A percentile compares a stretch with the other conserved stretches of the same genome.
These are phyloP conservation scores for Neohortaea acidophila DNA, from an alignment of 495 filamentous ascomycete genomes.

Conservation along the genomic window DNA sequence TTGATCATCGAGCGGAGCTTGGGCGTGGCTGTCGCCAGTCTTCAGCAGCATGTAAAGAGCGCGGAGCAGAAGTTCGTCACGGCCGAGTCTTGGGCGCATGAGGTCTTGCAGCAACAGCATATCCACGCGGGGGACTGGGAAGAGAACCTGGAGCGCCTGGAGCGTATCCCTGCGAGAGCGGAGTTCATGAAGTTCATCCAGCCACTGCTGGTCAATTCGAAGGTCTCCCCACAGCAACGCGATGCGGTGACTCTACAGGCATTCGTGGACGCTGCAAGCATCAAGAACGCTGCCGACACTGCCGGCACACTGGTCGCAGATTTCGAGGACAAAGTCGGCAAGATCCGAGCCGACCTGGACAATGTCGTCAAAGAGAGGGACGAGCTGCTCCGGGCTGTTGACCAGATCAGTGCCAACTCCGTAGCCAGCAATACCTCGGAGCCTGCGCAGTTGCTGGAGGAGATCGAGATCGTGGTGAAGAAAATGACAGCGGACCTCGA, in stretches of 20 bases:
- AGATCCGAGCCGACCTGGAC: constrained; percentile 37
- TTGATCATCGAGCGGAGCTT: constrained; percentile 56
- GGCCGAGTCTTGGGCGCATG: constrained; percentile 55
- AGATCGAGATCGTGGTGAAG: constrained; percentile 68
- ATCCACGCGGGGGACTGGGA: constrained; percentile 53
- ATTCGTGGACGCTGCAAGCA: constrained; percentile 51
- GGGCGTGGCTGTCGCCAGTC: constrained; percentile 64
- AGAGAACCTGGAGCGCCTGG: constrained; percentile 44
- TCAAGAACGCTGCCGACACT: constrained; percentile 45
- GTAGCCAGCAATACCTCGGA: constrained; percentile 28
- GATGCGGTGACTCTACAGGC: constrained; percentile 43
- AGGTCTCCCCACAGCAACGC: constrained; percentile 10
- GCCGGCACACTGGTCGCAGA: constrained; percentile 27
- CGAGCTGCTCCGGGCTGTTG: constrained; percentile 30
- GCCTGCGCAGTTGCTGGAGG: constrained; percentile 49
- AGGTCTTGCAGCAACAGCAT: constrained; percentile 55
- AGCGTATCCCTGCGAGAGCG: constrained; percentile 43
- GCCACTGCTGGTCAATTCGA: neutral
- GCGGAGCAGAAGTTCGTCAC: constrained; percentile 61
- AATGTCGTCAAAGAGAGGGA: constrained; percentile 40
- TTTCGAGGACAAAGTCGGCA: constrained; percentile 38
- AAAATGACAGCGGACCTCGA: constrained; percentile 83
- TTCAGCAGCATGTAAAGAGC: constrained; percentile 58
- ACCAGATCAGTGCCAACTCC: constrained; percentile 22
- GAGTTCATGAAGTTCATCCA: constrained; percentile 39